A percentile compares a stretch with the other conserved stretches of the same genome.
phyloP scores from a whole-genome alignment of 345 rosid species.

The Laguncularia racemosa region DNA sequence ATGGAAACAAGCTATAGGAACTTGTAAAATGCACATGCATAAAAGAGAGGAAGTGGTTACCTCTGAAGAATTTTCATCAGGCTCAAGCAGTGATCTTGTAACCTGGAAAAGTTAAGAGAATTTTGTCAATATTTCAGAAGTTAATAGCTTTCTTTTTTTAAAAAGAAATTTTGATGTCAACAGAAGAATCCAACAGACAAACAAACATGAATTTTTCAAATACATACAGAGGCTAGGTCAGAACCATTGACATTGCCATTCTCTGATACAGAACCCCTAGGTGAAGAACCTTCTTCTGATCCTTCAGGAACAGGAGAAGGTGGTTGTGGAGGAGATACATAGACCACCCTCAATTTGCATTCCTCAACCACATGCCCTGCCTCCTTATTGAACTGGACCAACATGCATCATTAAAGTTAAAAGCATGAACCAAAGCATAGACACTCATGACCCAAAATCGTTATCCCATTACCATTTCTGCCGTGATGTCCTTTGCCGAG shows the following conservation, averaged over 20 bases:
- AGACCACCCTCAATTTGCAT: constrained; percentile 64
- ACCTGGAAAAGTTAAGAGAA: constrained; percentile 31
- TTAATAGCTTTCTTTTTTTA: background rate
- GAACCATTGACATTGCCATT: constrained; percentile 41
- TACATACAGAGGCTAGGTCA: constrained; percentile 47
- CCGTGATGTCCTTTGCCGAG: constrained; percentile 48
- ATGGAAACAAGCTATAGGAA: too few relatives aligned
- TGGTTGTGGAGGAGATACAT: constrained; percentile 67
- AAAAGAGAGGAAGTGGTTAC: constrained; percentile 22
- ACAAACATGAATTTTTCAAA: background rate
- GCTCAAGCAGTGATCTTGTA: constrained; percentile 30
- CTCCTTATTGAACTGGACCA: constrained; percentile 61
- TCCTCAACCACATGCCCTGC: constrained; percentile 66
- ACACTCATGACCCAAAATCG: background rate
- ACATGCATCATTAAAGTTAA: background rate
- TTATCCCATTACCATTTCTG: constrained; percentile 49
- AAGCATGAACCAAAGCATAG: constrained; percentile 5
- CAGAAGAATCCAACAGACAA: background rate
- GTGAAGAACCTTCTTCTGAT: constrained; percentile 72
- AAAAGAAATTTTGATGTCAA: too few relatives aligned
- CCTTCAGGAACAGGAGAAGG: constrained; percentile 78
- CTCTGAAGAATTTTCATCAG: constrained; percentile 48
- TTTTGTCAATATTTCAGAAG: background rate
- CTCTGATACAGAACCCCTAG: constrained; percentile 58
- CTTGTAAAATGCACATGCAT: too few relatives aligned